A percentile compares a stretch with the other conserved stretches of the same genome.
Conservation (phyloP, 345 rosid species). For the Salix purpurea region DNA sequence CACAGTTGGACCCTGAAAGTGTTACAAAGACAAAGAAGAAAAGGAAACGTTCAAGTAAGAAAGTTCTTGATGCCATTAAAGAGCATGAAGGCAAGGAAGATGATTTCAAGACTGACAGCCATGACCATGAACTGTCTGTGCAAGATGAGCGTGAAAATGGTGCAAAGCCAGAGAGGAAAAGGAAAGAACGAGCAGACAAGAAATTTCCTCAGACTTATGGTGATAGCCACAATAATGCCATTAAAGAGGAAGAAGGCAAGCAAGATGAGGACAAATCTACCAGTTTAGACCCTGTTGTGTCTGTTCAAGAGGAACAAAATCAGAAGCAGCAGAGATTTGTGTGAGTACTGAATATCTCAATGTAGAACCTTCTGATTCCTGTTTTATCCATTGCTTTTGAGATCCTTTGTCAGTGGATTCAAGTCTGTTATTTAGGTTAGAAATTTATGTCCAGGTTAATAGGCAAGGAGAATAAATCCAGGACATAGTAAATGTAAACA, state of each 20-base stretch:
- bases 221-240: neutral
- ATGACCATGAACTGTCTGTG: neutral
- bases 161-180: conserved; percentile 19
- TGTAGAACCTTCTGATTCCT: neutral
- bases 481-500: no score
- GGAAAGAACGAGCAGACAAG: neutral
- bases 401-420: neutral
- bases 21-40: neutral
- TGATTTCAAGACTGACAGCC: neutral
- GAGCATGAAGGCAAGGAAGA: neutral
- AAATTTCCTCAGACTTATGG: conserved; percentile 2
- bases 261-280: conserved; percentile 6
- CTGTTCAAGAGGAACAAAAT: conserved; percentile 14
- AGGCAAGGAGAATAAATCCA: no score
- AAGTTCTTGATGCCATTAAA: neutral
- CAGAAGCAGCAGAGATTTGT: conserved; percentile 21
- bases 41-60: neutral
- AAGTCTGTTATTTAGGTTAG: neutral
- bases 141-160: neutral
- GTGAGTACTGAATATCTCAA: conserved; percentile 8
- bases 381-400: neutral
- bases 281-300: neutral
- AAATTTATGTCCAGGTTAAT: neutral
- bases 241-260: neutral
- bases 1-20: neutral